Conservation (phyloP, 2,329 filamentous ascomycete species). For the Phialophora chinensis region DNA sequence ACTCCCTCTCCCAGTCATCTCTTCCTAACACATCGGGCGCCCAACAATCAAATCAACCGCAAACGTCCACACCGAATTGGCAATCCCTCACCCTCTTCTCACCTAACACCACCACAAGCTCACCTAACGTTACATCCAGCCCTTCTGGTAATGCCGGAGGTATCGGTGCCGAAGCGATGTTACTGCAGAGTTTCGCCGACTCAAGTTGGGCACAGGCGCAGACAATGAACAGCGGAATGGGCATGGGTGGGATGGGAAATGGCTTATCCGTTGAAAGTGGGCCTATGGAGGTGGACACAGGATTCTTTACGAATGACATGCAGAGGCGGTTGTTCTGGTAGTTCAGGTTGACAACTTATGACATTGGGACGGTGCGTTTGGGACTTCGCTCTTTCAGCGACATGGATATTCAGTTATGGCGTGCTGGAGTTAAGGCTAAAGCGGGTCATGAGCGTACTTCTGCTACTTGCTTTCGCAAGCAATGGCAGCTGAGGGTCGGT, state of each 20-base stretch:
- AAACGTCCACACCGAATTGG: slow-evolving; percentile 27
- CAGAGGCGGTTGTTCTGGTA: slow-evolving; percentile 35
- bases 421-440: neutral
- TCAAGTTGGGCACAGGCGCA: slow-evolving; percentile 32
- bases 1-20: slow-evolving; percentile 19
- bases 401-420: neutral
- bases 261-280: slow-evolving; percentile 22
- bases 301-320: slow-evolving; percentile 34
- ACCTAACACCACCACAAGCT: slow-evolving; percentile 15
- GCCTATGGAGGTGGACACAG: slow-evolving; percentile 34
- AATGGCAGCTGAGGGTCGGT: neutral
- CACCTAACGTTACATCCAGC: slow-evolving; percentile 16
- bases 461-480: neutral
- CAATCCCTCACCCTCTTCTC: slow-evolving; percentile 27
- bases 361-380: neutral
- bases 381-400: neutral
- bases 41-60: slow-evolving; percentile 20
- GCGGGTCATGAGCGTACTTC: neutral
- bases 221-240: slow-evolving; percentile 21
- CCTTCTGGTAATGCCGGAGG: slow-evolving; percentile 19
- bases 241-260: slow-evolving; percentile 10
- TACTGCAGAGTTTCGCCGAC: slow-evolving; percentile 34
- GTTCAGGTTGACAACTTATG: neutral
- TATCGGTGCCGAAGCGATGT: slow-evolving; percentile 28
- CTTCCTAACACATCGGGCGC: slow-evolving; percentile 11